Percentiles rank a stretch among this genome's conserved stretches.
phyloP scores from a whole-genome alignment of 2,329 filamentous ascomycete genomes.

The Botrytis byssoidea region DNA sequence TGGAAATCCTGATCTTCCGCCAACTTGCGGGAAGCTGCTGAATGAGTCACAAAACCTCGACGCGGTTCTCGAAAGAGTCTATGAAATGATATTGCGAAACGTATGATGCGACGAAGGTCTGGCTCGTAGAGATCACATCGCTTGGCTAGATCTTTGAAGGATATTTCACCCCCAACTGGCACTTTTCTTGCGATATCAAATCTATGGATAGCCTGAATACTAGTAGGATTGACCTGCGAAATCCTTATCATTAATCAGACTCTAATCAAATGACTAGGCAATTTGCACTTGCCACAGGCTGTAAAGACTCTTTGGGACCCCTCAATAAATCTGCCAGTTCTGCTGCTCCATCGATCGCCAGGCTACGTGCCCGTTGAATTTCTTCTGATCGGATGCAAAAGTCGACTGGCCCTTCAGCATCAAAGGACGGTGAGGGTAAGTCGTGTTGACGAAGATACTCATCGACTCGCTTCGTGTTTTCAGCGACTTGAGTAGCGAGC shows the following conservation, averaged over 20 bases:
- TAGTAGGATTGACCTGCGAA: slow-evolving; percentile 3
- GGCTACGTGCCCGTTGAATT: neutral
- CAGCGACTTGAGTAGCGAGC: neutral
- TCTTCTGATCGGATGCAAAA: slow-evolving; percentile 6
- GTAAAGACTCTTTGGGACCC: slow-evolving; percentile 1
- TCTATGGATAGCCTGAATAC: slow-evolving; percentile 3
- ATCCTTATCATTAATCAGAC: neutral
- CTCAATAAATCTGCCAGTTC: neutral
- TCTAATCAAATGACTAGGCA: neutral
- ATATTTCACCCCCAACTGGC: slow-evolving; percentile 4
- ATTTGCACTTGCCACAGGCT: neutral
- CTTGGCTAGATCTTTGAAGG: neutral
- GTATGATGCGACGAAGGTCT: neutral
- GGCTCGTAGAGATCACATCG: neutral
- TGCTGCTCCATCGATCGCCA: neutral
- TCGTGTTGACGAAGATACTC: slow-evolving; percentile 1
- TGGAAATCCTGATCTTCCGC: neutral
- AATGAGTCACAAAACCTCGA: neutral
- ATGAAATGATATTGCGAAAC: slow-evolving; percentile 12
- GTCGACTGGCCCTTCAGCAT: neutral
- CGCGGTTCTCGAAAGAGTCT: slow-evolving; percentile 1
- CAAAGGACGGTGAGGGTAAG: slow-evolving; percentile 6
- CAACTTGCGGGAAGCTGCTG: slow-evolving; percentile 1
- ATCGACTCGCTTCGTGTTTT: neutral
- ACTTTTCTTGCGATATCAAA: slow-evolving; percentile 9